phyloP scores from a whole-genome alignment of 805 yeast species.

The Saturnispora mendoncae region DNA sequence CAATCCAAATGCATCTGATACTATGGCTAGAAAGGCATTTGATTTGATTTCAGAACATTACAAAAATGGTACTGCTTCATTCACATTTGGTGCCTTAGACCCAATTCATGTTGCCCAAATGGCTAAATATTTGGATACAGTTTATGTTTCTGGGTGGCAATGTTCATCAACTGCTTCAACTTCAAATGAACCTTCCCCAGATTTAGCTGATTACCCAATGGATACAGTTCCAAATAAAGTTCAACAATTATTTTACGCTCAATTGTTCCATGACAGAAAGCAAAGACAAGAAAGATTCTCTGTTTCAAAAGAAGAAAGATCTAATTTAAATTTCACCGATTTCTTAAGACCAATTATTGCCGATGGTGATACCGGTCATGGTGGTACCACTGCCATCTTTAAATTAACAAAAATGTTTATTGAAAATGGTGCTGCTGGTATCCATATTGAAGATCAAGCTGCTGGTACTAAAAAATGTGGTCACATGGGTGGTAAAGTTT shows the following conservation, averaged over 20 bases:
- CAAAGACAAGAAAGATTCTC: constrained; percentile 79
- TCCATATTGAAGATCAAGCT: constrained; percentile 97
- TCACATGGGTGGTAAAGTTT: constrained; percentile 97
- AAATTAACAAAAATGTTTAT: constrained; percentile 92
- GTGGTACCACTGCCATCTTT: constrained; percentile 94
- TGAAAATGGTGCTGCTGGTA: constrained; percentile 98
- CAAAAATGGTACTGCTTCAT: constrained; percentile 61
- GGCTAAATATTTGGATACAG: constrained; percentile 89
- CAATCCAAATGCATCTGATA: constrained; percentile 64
- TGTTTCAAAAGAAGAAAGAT: constrained; percentile 54
- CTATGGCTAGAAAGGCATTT: constrained; percentile 77
- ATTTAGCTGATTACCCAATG: constrained; percentile 96
- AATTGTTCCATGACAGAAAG: constrained; percentile 93
- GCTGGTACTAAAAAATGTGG: constrained; percentile 99
- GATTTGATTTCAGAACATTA: constrained; percentile 64
- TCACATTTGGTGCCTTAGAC: constrained; percentile 93
- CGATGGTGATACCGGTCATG: constrained; percentile 98
- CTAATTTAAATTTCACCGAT: constrained; percentile 66
- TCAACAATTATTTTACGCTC: constrained; percentile 94
- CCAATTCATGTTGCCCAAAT: constrained; percentile 94
- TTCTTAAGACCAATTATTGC: constrained; percentile 92
- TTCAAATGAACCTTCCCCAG: constrained; percentile 96
- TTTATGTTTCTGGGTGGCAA: constrained; percentile 98
- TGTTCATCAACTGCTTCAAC: constrained; percentile 97
- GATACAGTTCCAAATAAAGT: constrained; percentile 98